These are phyloP conservation scores for Claviceps africana DNA, from an alignment of 2,329 filamentous ascomycete genomes.

Conservation along the genomic window DNA sequence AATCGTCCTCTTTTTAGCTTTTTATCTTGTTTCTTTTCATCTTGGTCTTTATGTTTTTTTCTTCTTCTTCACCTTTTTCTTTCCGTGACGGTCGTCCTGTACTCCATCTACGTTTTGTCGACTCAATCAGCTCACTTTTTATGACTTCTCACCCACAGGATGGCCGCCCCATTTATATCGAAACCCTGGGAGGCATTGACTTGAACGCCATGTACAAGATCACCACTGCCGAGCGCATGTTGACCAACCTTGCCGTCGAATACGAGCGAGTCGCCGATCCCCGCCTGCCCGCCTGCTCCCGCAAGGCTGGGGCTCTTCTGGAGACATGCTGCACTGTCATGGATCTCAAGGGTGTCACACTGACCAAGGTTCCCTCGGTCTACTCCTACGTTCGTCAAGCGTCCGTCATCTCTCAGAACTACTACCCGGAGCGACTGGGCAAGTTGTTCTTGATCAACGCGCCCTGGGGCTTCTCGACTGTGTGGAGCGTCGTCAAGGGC, in stretches of 20 bases:
- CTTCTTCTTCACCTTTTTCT: background rate
- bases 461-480: constrained; percentile 82
- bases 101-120: background rate
- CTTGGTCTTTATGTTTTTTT: no score
- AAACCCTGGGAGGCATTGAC: constrained; percentile 89
- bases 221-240: constrained; percentile 83
- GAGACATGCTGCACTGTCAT: constrained; percentile 98
- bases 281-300: constrained; percentile 85
- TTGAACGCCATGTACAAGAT: constrained; percentile 83
- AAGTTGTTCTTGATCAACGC: constrained; percentile 97
- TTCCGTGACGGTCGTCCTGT: background rate
- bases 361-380: constrained; percentile 68
- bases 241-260: constrained; percentile 90
- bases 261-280: constrained; percentile 95
- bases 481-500: constrained; percentile 76
- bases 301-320: constrained; percentile 75
- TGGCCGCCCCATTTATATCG: constrained; percentile 92
- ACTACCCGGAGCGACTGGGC: constrained; percentile 94
- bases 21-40: no score
- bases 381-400: constrained; percentile 79
- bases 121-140: background rate
- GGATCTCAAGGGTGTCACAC: constrained; percentile 88
- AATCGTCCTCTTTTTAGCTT: no score
- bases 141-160: constrained; percentile 42
- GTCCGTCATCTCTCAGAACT: constrained; percentile 88